These are phyloP conservation scores for Fusarium sp. DNA, from an alignment of 2,329 filamentous ascomycete species.

Conservation along the genomic window DNA sequence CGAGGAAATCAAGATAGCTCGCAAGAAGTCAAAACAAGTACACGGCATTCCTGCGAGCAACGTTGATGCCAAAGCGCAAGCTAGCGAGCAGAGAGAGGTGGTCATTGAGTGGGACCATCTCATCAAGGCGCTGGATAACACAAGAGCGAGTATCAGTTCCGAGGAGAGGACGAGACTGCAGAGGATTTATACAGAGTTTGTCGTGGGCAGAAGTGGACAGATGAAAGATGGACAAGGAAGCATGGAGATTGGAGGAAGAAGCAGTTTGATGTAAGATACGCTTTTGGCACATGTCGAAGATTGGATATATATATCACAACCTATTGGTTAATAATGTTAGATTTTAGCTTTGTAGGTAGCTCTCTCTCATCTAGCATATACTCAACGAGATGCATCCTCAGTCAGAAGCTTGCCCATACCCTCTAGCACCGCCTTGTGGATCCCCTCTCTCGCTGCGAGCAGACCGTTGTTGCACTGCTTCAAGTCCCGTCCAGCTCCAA, in stretches of 20 bases:
- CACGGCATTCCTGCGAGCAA: conserved; percentile 44
- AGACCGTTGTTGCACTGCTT: conserved; percentile 51
- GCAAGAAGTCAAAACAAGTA: conserved; percentile 59
- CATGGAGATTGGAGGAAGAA: conserved; percentile 91
- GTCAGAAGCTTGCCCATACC: conserved; percentile 38
- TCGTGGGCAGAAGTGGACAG: conserved; percentile 91
- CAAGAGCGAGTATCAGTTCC: conserved; percentile 82
- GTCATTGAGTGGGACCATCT: conserved; percentile 88
- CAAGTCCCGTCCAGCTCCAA: conserved; percentile 51
- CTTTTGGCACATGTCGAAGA: conserved; percentile 4
- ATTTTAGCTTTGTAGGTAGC: not conserved
- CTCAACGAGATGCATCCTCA: conserved; percentile 27
- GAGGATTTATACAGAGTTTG: conserved; percentile 91
- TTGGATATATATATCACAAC: conserved; percentile 2
- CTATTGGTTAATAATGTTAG: not conserved
- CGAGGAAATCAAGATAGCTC: conserved; percentile 77
- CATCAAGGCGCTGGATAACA: conserved; percentile 78
- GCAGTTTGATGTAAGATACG: conserved; percentile 82
- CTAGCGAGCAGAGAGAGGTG: conserved; percentile 70
- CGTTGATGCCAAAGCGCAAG: conserved; percentile 45
- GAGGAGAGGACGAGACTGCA: conserved; percentile 80
- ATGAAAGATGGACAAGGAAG: conserved; percentile 93
- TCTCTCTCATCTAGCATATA: not conserved
- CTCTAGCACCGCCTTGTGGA: conserved; percentile 57
- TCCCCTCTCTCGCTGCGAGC: conserved; percentile 57